A percentile compares a stretch with the other conserved stretches of the same genome.
phyloP scores from a whole-genome alignment of 768 basidiomycete species.

The Mycena vitilis region DNA sequence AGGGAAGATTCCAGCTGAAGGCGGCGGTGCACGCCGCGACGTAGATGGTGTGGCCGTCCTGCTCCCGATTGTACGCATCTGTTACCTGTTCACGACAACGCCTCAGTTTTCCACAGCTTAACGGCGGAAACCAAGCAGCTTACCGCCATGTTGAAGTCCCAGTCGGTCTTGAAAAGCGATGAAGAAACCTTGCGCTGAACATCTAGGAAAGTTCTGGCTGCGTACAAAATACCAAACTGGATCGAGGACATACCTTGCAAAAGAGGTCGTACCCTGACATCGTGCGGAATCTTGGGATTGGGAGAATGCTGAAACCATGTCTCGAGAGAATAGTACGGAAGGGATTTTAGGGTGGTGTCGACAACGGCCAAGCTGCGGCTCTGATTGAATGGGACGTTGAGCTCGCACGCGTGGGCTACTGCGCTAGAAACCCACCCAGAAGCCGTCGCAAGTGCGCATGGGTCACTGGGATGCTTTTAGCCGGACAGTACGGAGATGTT shows the following conservation, averaged over 20 bases:
- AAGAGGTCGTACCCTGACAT: constrained; percentile 38
- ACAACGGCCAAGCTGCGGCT: constrained; percentile 26
- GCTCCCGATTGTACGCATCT: constrained; percentile 34
- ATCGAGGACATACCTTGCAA: constrained; percentile 12
- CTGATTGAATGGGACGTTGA: constrained; percentile 30
- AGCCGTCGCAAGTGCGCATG: constrained; percentile 29
- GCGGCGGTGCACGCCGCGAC: constrained; percentile 29
- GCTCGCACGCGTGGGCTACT: constrained; percentile 35
- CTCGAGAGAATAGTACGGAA: constrained; percentile 35
- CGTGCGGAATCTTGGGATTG: constrained; percentile 37
- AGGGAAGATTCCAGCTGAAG: constrained; percentile 37
- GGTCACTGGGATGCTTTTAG: constrained; percentile 17
- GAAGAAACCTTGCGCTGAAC: constrained; percentile 15
- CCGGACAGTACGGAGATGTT: background rate
- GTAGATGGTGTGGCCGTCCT: constrained; percentile 35
- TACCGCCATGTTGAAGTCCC: constrained; percentile 37
- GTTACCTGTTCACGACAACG: constrained; percentile 22
- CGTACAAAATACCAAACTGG: background rate
- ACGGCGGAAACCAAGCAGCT: background rate
- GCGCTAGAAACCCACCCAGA: constrained; percentile 33
- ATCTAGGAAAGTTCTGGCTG: background rate
- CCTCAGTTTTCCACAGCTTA: background rate
- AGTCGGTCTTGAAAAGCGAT: constrained; percentile 24
- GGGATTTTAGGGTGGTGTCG: constrained; percentile 30
- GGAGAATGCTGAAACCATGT: constrained; percentile 34